Percentiles rank a stretch among this genome's conserved stretches.
Evolutionary conservation across 805 yeast genomes (phyloP).

Genomic region (Middelhovenomyces tepae): DNA sequence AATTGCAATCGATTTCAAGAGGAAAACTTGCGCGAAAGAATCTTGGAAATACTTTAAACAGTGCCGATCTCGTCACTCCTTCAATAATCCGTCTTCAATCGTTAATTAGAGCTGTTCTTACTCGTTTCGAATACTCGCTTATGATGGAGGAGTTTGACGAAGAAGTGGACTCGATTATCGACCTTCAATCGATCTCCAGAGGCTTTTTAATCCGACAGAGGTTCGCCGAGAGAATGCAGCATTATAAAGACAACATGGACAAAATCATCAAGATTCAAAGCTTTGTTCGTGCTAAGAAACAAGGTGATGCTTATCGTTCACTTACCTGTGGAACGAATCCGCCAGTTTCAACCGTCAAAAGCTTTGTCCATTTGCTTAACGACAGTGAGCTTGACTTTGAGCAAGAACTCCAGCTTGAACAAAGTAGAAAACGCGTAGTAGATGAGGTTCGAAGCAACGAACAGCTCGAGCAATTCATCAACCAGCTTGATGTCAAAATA

Average conservation of each 20-base stretch:
- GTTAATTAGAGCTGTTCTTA: constrained; percentile 28
- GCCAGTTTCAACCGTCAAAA: constrained; percentile 63
- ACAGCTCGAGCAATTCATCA: constrained; percentile 61
- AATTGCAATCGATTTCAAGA: constrained; percentile 30
- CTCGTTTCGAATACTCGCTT: constrained; percentile 26
- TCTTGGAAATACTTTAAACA: constrained; percentile 14
- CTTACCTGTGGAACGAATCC: constrained; percentile 67
- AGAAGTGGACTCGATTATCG: constrained; percentile 20
- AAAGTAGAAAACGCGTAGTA: constrained; percentile 56
- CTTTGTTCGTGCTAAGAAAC: constrained; percentile 54
- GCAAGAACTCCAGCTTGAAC: constrained; percentile 62
- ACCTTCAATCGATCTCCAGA: constrained; percentile 27
- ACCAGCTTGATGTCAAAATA: constrained; percentile 68
- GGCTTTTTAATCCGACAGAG: constrained; percentile 25
- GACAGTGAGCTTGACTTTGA: constrained; percentile 67
- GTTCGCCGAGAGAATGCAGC: constrained; percentile 25
- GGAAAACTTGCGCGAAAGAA: constrained; percentile 25
- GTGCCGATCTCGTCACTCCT: constrained; percentile 15
- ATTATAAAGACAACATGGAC: constrained; percentile 49
- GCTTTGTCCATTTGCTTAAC: constrained; percentile 66
- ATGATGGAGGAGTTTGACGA: constrained; percentile 29
- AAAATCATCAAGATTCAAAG: constrained; percentile 69
- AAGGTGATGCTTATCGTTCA: constrained; percentile 64
- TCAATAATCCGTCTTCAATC: constrained; percentile 28
- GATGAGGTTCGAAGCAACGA: constrained; percentile 65